phyloP scores from a whole-genome alignment of 768 basidiomycete species.

The Mycena albidolilacea region DNA sequence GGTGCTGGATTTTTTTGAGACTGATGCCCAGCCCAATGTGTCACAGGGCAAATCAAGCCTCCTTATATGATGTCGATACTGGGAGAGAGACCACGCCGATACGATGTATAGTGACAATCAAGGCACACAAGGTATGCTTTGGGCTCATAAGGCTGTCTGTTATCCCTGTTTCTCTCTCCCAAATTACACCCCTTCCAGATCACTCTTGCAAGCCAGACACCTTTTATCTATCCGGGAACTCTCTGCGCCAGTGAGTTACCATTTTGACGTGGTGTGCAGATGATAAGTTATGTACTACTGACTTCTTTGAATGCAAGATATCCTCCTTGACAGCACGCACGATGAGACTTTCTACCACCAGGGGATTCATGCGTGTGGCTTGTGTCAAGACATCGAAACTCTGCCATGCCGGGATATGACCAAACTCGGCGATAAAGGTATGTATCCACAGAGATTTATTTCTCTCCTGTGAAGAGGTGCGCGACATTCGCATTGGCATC shows the following conservation, averaged over 20 bases:
- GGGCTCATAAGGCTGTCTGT: neutral
- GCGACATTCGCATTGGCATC: conserved; percentile 28
- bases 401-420: conserved; percentile 26
- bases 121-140: conserved; percentile 22
- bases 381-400: conserved; percentile 29
- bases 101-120: conserved; percentile 1
- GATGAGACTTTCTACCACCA: conserved; percentile 28
- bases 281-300: neutral
- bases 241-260: conserved; percentile 23
- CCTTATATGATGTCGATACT: conserved; percentile 35
- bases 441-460: neutral
- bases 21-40: neutral
- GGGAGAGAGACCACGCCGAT: conserved; percentile 22
- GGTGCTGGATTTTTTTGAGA: neutral
- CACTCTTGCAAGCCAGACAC: conserved; percentile 30
- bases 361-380: conserved; percentile 32
- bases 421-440: conserved; percentile 31
- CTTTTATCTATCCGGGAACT: conserved; percentile 33
- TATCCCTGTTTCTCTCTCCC: neutral
- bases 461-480: conserved; percentile 18
- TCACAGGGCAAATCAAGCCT: conserved; percentile 35
- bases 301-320: conserved; percentile 1
- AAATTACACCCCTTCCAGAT: conserved; percentile 6
- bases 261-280: neutral
- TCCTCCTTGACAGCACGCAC: conserved; percentile 29